Evolutionary conservation across 495 filamentous ascomycete species (phyloP), one percentile per base, ranked within the genome.

Genomic region (Platismatia glauca): DNA sequence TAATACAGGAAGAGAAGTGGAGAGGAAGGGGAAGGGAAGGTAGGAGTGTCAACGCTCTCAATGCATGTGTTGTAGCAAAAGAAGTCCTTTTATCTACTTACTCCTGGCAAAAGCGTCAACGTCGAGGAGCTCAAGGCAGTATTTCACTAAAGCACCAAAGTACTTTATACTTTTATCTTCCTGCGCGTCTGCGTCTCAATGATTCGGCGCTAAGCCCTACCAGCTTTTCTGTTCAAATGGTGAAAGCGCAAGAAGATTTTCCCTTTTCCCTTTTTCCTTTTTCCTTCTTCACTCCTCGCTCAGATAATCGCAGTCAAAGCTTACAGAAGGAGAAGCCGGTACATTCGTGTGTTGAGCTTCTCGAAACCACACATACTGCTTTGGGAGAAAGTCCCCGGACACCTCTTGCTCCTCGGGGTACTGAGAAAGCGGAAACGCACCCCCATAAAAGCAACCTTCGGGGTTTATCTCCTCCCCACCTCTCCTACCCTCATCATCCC

Each of bases 301-400:
- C 93, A 84, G 96, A 92, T 87, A 89, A 95, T 97, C 94, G 94
- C 91, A 90, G 84, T 95, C 91, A 87, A 95, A 97, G 94, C 91
- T 89, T 73, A 95, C 94, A 88, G 78, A 95, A 90, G 86, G 89
- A 94, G 84, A 72, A 67, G 69, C 60, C 68, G 62, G 64, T 70
- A 71, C 69, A 53, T 20, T 20, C 29, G 16, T 53, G 59, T 73
- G 67, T 71, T 71, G 66, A 73, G 71, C 66, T 61, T 64, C 58
- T 58, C 41, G n/a, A 20, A 35, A 71, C 63, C 64, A 73, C 73
- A 76, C 71, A 74, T 63, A 68, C 65, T 71, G 90, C 90, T 96
- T 96, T 89, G 90, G 94, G 93, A 94, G 91, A 98, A 98, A 98
- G 94, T 98, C 94, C 94, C 92, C 94, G 93, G 94, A 97, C 91